Conservation (phyloP, 345 rosid species). For the Trapa incisa region DNA sequence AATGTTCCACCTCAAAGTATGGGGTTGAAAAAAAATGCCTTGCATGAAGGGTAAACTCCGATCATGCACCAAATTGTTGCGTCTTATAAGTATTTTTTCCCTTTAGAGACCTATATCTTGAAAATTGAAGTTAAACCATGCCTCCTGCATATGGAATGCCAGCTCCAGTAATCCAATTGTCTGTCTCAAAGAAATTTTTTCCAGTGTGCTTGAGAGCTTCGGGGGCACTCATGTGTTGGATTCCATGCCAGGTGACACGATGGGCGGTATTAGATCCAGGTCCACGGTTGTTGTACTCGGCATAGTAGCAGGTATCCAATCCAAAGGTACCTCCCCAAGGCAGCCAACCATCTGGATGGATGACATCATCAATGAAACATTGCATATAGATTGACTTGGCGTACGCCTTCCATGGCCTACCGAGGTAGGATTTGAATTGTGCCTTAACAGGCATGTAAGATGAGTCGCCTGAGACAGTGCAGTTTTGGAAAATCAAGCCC, state of each 20-base stretch:
- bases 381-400: slow-evolving; percentile 60
- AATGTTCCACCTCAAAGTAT: no score
- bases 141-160: slow-evolving; percentile 37
- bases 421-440: slow-evolving; percentile 35
- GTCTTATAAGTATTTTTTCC: no score
- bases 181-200: slow-evolving; percentile 24
- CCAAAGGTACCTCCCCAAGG: slow-evolving; percentile 38
- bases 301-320: slow-evolving; percentile 34
- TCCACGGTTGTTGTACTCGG: slow-evolving; percentile 53
- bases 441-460: background rate
- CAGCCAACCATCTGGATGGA: slow-evolving; percentile 6
- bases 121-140: background rate
- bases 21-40: no score
- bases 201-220: slow-evolving; percentile 27
- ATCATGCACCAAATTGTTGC: no score
- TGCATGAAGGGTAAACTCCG: no score
- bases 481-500: slow-evolving; percentile 14
- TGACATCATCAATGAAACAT: slow-evolving; percentile 40
- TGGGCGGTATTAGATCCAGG: slow-evolving; percentile 36
- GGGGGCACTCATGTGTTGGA: slow-evolving; percentile 23
- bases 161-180: slow-evolving; percentile 27
- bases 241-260: slow-evolving; percentile 54
- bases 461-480: slow-evolving; percentile 43
- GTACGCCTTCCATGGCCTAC: slow-evolving; percentile 53
- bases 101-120: no score